Conservation (phyloP, 2,329 filamentous ascomycete species). For the Fusarium secorum region DNA sequence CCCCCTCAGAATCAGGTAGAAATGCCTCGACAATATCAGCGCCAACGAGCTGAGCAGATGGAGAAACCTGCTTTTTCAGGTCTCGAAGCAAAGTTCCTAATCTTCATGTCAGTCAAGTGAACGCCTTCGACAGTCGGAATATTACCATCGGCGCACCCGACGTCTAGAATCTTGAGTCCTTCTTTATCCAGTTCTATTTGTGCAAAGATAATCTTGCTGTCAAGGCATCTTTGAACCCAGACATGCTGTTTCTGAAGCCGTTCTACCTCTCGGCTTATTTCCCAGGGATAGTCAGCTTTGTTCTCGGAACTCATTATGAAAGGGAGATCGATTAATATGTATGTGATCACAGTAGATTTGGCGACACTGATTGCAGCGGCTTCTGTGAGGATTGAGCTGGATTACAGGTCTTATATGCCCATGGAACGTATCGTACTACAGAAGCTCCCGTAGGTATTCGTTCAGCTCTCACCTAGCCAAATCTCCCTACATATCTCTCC, state of each 20-base stretch:
- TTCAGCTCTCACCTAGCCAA: no score
- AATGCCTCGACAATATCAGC: slow-evolving; percentile 15
- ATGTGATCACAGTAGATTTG: fast-evolving
- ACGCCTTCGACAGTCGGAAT: fast-evolving
- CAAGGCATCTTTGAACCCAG: slow-evolving; percentile 19
- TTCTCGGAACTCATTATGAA: background rate
- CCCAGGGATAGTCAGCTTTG: slow-evolving; percentile 2
- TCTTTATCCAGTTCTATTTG: background rate
- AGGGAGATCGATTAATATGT: background rate
- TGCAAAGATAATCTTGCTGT: slow-evolving; percentile 7
- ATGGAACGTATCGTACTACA: no score
- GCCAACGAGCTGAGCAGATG: slow-evolving; percentile 21
- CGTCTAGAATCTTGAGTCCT: slow-evolving; percentile 4
- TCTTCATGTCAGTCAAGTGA: fast-evolving
- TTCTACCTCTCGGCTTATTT: slow-evolving; percentile 2
- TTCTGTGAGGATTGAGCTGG: background rate
- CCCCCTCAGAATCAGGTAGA: background rate
- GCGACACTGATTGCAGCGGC: background rate
- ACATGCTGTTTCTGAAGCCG: slow-evolving; percentile 19
- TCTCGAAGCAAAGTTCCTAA: slow-evolving; percentile 12
- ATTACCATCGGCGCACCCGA: slow-evolving; percentile 21
- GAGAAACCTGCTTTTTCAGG: slow-evolving; percentile 3
- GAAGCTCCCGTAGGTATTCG: fast-evolving
- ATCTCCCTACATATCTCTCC: background rate
- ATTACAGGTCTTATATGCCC: background rate